These are phyloP conservation scores for Rhinocladiella similis DNA, from an alignment of 2,329 filamentous ascomycete species.

Conservation along the genomic window DNA sequence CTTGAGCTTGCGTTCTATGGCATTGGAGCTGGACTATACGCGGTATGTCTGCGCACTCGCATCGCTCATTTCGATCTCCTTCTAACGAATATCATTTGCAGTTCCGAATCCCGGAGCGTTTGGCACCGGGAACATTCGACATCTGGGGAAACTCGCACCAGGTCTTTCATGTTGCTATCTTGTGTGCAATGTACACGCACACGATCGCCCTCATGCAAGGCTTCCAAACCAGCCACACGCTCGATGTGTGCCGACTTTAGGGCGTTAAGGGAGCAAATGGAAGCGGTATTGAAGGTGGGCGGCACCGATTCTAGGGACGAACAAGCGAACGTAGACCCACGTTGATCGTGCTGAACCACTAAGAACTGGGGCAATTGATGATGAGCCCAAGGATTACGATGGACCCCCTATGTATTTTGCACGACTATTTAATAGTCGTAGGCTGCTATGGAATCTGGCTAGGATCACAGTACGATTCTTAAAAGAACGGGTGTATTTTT, in stretches of 20 bases:
- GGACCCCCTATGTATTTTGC: no score
- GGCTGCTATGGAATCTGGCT: no score
- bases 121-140: constrained; percentile 75
- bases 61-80: not conserved
- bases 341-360: no score
- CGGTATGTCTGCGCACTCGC: constrained; percentile 2
- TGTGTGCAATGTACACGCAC: constrained; percentile 2
- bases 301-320: no score
- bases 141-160: constrained; percentile 93
- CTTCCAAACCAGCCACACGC: not conserved
- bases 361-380: no score
- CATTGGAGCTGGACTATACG: constrained; percentile 1
- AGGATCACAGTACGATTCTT: no score
- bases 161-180: constrained; percentile 72
- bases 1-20: constrained; percentile 26
- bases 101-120: constrained; percentile 74
- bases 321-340: no score
- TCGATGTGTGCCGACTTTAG: not conserved
- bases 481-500: no score
- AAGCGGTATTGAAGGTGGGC: not conserved
- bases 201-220: not conserved
- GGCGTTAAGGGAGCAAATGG: not conserved
- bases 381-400: no score
- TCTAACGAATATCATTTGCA: not conserved
- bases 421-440: no score